Conservation (phyloP, 331 rosid genomes). For the Pyracantha coccinea region DNA sequence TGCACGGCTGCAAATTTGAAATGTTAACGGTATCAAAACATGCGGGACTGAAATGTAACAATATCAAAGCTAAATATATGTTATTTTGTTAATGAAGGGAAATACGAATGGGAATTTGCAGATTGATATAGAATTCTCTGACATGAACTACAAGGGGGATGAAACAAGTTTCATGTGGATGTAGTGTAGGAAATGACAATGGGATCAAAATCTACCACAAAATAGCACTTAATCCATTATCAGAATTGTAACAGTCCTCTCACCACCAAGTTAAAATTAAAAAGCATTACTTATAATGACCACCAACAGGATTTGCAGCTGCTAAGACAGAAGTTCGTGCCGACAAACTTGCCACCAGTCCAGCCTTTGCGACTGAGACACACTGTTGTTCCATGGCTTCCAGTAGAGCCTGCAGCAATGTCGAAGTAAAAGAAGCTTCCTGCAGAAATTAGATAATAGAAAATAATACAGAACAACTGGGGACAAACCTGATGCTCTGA, state of each 20-base stretch:
- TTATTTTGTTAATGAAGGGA: neutral
- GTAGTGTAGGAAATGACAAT: neutral
- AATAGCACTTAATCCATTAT: neutral
- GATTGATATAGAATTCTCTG: neutral
- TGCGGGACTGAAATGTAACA: neutral
- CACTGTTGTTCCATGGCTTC: conserved; percentile 99
- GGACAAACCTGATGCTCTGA: conserved; percentile 95
- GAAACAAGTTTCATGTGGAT: too few species aligned
- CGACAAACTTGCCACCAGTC: conserved; percentile 91
- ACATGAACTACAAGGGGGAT: too few species aligned
- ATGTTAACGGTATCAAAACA: neutral
- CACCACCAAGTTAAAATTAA: neutral
- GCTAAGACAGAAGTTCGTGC: conserved; percentile 93
- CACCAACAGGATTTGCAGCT: conserved; percentile 95
- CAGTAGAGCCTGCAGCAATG: conserved; percentile 55
- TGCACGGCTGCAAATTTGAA: conserved; percentile 68
- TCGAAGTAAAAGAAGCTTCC: conserved; percentile 13
- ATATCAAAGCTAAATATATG: neutral
- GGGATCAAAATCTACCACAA: neutral
- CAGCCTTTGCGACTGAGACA: conserved; percentile 95
- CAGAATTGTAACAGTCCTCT: conserved; percentile 4
- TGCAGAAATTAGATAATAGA: conserved; percentile 13
- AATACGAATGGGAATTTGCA: neutral
- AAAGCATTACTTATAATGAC: conserved; percentile 75
- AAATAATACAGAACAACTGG: conserved; percentile 9